These are phyloP conservation scores for Xylaria hypoxylon DNA, from an alignment of 2,329 filamentous ascomycete species.

Conservation along the genomic window DNA sequence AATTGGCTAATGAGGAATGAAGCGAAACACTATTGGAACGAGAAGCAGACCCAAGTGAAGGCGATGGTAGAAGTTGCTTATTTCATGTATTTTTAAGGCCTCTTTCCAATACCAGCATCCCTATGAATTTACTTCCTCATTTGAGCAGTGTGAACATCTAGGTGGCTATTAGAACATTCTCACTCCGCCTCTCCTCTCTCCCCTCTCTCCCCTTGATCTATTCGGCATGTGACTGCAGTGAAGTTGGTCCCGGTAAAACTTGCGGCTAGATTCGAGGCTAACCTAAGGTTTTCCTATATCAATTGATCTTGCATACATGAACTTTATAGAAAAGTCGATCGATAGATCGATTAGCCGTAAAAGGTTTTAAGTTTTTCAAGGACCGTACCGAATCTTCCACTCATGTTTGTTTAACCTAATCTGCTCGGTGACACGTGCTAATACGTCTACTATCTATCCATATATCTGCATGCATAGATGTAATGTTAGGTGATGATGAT, in stretches of 20 bases:
- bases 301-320: conserved; percentile 9
- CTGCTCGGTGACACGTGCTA: conserved; percentile 1
- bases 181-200: background rate
- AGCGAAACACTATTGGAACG: conserved; percentile 10
- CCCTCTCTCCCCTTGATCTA: too few relatives aligned
- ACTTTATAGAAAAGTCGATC: background rate
- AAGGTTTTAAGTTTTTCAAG: background rate
- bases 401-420: background rate
- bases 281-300: background rate
- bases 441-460: too few relatives aligned
- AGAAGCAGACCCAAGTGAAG: conserved; percentile 5
- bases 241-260: conserved; percentile 9
- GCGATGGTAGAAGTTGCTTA: background rate
- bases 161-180: too few relatives aligned
- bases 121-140: background rate
- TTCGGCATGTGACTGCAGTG: background rate
- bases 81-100: conserved; percentile 27
- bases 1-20: background rate
- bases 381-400: background rate
- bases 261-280: background rate
- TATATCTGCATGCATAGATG: too few relatives aligned
- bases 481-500: too few relatives aligned
- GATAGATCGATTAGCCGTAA: background rate
- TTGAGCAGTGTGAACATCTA: background rate
- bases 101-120: conserved; percentile 22